These are phyloP conservation scores for Penicillium olsonii DNA, from an alignment of 2,329 filamentous ascomycete species.

Conservation along the genomic window DNA sequence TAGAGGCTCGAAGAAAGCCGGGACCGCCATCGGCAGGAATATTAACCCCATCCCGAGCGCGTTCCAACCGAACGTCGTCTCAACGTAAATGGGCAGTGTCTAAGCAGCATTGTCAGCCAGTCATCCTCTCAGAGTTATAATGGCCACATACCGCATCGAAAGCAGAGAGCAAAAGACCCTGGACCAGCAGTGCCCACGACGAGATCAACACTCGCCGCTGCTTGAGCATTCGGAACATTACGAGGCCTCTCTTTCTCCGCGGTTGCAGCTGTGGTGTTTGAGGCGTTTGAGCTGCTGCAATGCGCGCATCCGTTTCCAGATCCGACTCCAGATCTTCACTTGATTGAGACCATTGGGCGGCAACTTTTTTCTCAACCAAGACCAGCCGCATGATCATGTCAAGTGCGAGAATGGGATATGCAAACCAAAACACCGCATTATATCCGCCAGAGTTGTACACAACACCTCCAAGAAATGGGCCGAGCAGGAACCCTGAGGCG, in stretches of 20 bases:
- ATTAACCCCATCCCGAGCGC: conserved; percentile 59
- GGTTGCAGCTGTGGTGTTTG: neutral
- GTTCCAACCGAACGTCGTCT: conserved; percentile 56
- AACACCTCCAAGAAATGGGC: conserved; percentile 61
- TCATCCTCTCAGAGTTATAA: conserved; percentile 6
- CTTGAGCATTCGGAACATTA: conserved; percentile 24
- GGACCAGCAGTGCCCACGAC: conserved; percentile 56
- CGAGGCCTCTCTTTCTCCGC: conserved; percentile 6
- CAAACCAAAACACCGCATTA: conserved; percentile 60
- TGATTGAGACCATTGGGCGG: conserved; percentile 31
- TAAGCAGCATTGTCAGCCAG: conserved; percentile 8
- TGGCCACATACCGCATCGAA: conserved; percentile 49
- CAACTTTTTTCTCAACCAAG: conserved; percentile 65
- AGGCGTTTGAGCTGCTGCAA: neutral
- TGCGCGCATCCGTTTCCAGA: neutral
- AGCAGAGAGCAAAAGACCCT: conserved; percentile 52
- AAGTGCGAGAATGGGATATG: conserved; percentile 55
- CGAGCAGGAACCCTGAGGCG: conserved; percentile 57
- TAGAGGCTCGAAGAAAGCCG: conserved; percentile 62
- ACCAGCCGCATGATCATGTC: conserved; percentile 63
- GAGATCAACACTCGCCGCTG: conserved; percentile 58
- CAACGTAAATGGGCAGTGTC: conserved; percentile 56
- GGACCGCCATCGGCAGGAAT: conserved; percentile 62
- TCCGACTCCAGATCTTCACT: conserved; percentile 31
- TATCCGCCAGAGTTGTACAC: conserved; percentile 62